These are phyloP conservation scores for Rhododendron ferrugineum DNA, from an alignment of 148 eudicot genomes.

Conservation along the genomic window DNA sequence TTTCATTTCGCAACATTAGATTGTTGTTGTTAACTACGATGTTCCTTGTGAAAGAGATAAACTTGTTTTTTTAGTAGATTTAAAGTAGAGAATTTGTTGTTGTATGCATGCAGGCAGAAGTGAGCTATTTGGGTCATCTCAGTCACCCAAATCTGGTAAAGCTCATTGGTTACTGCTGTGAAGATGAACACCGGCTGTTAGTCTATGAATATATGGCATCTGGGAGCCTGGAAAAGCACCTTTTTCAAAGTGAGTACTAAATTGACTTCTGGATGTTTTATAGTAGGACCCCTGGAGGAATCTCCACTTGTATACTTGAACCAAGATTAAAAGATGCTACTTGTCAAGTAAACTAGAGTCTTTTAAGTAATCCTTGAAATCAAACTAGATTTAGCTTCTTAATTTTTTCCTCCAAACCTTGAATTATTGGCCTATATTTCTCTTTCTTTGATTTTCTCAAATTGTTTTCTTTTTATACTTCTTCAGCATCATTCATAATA, in stretches of 20 bases:
- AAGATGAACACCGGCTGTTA: conserved; percentile 72
- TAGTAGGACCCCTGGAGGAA: neutral
- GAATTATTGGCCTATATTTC: no score
- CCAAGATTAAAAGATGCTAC: neutral
- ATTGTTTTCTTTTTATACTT: no score
- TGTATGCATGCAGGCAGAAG: conserved; percentile 60
- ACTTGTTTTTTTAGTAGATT: neutral
- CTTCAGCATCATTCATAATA: no score
- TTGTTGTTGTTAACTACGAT: neutral
- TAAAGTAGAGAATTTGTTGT: conserved; percentile 1
- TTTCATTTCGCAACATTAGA: no score
- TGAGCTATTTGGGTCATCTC: conserved; percentile 71
- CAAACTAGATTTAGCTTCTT: no score
- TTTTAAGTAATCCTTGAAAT: no score
- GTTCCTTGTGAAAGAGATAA: neutral
- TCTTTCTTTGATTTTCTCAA: no score
- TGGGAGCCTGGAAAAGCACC: conserved; percentile 78
- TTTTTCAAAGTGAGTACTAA: conserved; percentile 63
- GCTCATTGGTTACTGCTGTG: conserved; percentile 85
- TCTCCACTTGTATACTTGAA: neutral
- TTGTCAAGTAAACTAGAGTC: neutral
- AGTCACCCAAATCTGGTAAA: conserved; percentile 78
- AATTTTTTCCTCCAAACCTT: no score
- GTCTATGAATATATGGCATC: conserved; percentile 84
- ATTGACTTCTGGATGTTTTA: neutral